Conservation (phyloP, 208 protist genomes). For the Wallacemonas collosoma region DNA sequence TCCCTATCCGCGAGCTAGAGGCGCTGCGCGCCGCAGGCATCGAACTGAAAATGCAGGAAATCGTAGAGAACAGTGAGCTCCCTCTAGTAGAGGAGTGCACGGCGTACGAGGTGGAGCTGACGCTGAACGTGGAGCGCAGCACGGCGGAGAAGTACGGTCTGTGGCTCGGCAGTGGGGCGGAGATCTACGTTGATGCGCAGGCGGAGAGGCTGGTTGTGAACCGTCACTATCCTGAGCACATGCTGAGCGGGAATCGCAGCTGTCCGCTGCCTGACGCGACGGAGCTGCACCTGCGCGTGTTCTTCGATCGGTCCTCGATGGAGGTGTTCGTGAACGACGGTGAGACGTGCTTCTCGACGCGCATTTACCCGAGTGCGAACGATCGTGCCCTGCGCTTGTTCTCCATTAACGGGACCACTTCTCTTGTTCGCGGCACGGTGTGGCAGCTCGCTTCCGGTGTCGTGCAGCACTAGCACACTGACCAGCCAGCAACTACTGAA, state of each 20-base stretch:
- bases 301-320: conserved; percentile 51
- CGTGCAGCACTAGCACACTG: background rate
- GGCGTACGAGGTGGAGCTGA: conserved; percentile 42
- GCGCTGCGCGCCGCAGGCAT: conserved; percentile 32
- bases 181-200: conserved; percentile 59
- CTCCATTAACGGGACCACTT: conserved; percentile 35
- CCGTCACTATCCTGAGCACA: conserved; percentile 63
- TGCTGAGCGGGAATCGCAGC: conserved; percentile 56
- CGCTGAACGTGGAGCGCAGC: conserved; percentile 41
- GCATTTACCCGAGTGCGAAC: conserved; percentile 44
- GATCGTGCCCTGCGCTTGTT: conserved; percentile 44
- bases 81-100: conserved; percentile 38
- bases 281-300: conserved; percentile 48
- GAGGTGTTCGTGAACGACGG: conserved; percentile 66
- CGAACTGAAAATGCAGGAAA: conserved; percentile 24
- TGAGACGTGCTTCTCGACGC: conserved; percentile 36
- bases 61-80: conserved; percentile 27
- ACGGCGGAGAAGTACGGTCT: conserved; percentile 58
- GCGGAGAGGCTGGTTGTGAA: conserved; percentile 45
- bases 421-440: conserved; percentile 34
- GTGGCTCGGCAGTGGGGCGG: conserved; percentile 49
- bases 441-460: conserved; percentile 35
- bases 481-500: conserved; percentile 4
- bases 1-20: conserved; percentile 36
- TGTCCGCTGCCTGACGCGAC: conserved; percentile 33